Evolutionary conservation across 129 eudicot species (phyloP).

Genomic region (Ambrosia artemisiifolia): DNA sequence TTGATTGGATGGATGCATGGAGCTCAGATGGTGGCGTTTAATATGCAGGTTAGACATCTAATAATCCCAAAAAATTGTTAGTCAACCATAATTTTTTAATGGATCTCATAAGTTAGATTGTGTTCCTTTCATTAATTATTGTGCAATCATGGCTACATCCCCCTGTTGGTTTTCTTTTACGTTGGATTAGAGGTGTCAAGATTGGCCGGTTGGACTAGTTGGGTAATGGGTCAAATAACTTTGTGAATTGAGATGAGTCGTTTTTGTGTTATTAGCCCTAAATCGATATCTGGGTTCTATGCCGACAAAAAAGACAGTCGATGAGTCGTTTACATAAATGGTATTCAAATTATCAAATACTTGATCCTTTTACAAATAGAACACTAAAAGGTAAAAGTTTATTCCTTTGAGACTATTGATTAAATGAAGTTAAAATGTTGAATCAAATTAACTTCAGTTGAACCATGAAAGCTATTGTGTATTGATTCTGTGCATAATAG

Average conservation of each 20-base stretch:
- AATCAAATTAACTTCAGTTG: not conserved
- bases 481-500: too few relatives aligned
- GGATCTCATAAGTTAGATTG: not conserved
- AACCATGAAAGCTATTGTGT: too few relatives aligned
- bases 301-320: too few relatives aligned
- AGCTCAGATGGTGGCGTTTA: constrained; percentile 94
- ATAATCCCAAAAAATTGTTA: not conserved
- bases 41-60: constrained; percentile 68
- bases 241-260: not conserved
- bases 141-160: not conserved
- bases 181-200: constrained; percentile 4
- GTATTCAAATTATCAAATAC: constrained; percentile 63
- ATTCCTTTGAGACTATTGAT: constrained; percentile 39
- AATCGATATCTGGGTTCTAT: too few relatives aligned
- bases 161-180: not conserved
- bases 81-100: not conserved
- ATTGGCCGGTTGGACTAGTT: not conserved
- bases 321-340: constrained; percentile 73
- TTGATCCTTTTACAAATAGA: constrained; percentile 62
- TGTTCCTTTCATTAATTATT: constrained; percentile 8
- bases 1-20: constrained; percentile 87
- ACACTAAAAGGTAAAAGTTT: constrained; percentile 25
- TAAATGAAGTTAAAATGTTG: constrained; percentile 63
- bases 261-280: too few relatives aligned
- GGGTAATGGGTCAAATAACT: too few relatives aligned